Conservation (phyloP, 192 early-diverging fungal species). For the Umbelopsis vinacea region DNA sequence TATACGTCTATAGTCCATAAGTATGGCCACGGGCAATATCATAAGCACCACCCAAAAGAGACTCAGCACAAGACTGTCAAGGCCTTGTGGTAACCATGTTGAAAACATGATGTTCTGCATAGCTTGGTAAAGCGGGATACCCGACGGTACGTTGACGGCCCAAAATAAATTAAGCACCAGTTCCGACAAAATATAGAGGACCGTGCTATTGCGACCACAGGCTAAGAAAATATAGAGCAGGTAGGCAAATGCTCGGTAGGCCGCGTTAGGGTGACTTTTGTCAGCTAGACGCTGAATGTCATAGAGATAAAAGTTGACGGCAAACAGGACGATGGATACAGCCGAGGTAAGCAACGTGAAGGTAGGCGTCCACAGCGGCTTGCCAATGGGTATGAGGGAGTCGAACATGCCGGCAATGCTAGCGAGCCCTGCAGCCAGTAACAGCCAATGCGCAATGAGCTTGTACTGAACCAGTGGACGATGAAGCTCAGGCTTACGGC, state of each 20-base stretch:
- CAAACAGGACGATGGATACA: slow-evolving; percentile 33
- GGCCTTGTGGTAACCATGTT: neutral
- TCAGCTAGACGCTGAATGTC: slow-evolving; percentile 25
- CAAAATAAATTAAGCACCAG: slow-evolving; percentile 20
- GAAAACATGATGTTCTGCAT: slow-evolving; percentile 15
- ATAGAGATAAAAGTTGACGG: slow-evolving; percentile 36
- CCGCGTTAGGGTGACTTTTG: neutral
- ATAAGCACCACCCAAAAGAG: neutral
- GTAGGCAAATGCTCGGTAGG: neutral
- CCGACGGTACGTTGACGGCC: neutral
- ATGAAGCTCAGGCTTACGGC: slow-evolving; percentile 13
- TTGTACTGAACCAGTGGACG: neutral
- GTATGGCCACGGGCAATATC: slow-evolving; percentile 31
- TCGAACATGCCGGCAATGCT: slow-evolving; percentile 17
- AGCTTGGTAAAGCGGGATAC: neutral
- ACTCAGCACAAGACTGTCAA: slow-evolving; percentile 7
- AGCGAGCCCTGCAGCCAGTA: neutral
- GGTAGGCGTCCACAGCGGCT: slow-evolving; percentile 59
- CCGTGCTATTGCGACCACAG: slow-evolving; percentile 52
- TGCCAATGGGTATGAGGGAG: slow-evolving; percentile 51
- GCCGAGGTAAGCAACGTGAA: slow-evolving; percentile 47
- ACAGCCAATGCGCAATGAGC: slow-evolving; percentile 3
- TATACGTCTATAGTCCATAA: slow-evolving; percentile 41
- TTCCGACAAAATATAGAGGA: slow-evolving; percentile 48
- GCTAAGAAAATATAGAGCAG: slow-evolving; percentile 36